Conservation (phyloP, 306 rosid genomes). For the Heteromeles arbutifolia region DNA sequence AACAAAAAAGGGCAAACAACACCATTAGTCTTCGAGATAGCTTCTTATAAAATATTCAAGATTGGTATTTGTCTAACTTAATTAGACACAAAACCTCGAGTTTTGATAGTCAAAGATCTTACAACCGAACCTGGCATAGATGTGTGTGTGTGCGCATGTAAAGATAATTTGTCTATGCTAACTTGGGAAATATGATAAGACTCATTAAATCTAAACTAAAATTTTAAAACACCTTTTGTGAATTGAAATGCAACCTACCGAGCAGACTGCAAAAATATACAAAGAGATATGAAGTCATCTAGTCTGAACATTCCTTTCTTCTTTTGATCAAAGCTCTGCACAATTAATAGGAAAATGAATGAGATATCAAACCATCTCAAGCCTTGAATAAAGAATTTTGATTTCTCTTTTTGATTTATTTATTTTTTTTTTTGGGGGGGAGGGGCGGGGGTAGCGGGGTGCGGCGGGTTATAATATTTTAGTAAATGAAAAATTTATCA, state of each 20-base stretch:
- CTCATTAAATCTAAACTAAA: background rate
- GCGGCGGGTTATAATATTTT: background rate
- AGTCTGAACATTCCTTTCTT: slow-evolving; percentile 70
- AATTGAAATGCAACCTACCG: slow-evolving; percentile 35
- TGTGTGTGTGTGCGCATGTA: background rate
- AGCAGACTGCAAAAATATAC: slow-evolving; percentile 77
- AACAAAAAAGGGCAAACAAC: slow-evolving; percentile 16
- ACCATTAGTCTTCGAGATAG: slow-evolving; percentile 4
- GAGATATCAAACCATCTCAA: slow-evolving; percentile 5
- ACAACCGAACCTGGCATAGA: background rate
- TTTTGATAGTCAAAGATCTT: background rate
- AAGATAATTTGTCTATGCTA: background rate
- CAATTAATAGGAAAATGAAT: slow-evolving; percentile 21
- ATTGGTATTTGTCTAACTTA: background rate
- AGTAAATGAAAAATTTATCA: background rate
- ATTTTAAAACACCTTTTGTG: background rate
- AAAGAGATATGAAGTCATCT: slow-evolving; percentile 79
- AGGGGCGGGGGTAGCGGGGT: no score
- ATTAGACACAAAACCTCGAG: background rate
- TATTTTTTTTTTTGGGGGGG: no score
- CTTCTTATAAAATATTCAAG: background rate
- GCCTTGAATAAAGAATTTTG: background rate
- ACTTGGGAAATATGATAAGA: background rate
- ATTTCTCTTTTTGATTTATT: no score
- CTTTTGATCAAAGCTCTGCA: slow-evolving; percentile 87